These are phyloP conservation scores for Termitomyces titanicus DNA, from an alignment of 768 basidiomycete species.

Conservation along the genomic window DNA sequence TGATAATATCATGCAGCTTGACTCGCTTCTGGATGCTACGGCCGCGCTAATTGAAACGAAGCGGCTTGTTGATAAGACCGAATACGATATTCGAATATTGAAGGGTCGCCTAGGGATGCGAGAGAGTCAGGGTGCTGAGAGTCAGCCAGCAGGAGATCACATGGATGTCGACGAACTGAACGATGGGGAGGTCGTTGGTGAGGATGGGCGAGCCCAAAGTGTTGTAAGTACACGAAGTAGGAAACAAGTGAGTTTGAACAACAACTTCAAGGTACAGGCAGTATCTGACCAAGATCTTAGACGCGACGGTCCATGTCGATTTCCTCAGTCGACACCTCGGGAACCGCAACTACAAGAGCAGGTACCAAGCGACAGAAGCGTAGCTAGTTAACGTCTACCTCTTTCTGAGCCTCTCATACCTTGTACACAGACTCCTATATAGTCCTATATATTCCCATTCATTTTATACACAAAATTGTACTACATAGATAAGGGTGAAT, in stretches of 20 bases:
- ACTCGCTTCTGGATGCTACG: conserved; percentile 69
- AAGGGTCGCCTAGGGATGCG: conserved; percentile 57
- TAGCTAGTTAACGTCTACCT: conserved; percentile 20
- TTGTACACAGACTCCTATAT: background rate
- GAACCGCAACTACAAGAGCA: conserved; percentile 38
- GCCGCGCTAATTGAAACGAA: conserved; percentile 83
- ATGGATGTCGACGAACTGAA: conserved; percentile 51
- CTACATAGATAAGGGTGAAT: conserved; percentile 3
- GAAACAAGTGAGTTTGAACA: conserved; percentile 48
- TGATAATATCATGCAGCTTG: conserved; percentile 71
- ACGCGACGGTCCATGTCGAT: conserved; percentile 66
- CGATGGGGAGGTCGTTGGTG: conserved; percentile 34
- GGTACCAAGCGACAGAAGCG: conserved; percentile 60
- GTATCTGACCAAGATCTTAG: conserved; percentile 22
- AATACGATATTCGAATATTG: conserved; percentile 77
- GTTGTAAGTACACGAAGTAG: conserved; percentile 56
- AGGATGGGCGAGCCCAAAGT: conserved; percentile 62
- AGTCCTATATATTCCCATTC: background rate
- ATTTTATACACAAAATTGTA: background rate
- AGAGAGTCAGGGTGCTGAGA: conserved; percentile 39
- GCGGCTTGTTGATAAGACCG: conserved; percentile 79
- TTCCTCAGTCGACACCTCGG: conserved; percentile 72
- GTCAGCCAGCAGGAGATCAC: conserved; percentile 27
- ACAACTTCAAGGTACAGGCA: background rate
- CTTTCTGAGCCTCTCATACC: background rate